Evolutionary conservation across 2,329 filamentous ascomycete species (phyloP), one percentile per base, ranked within the genome.

Genomic region (Cladobotryum mycophilum): DNA sequence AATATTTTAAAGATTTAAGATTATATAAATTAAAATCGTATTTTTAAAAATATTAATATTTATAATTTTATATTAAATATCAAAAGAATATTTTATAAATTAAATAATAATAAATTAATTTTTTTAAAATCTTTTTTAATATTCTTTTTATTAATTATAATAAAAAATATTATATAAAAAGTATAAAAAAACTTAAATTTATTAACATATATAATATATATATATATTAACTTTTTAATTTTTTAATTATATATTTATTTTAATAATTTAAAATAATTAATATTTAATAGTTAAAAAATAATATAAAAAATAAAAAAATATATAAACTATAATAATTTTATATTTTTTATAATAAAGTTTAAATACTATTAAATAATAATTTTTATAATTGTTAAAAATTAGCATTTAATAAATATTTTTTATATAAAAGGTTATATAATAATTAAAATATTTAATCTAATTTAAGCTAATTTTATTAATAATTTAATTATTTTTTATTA

Each of bases 1-100:
- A 25, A 30, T 47, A 38, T 41, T 45, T 43, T 48, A 43, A 20
- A 46, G 14, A 15, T 41, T 49, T 47, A 18, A 22, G n/a, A 41
- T 14, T 41, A 41, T 22, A 18, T 12, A 7, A 18, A 38, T 12
- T 48, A 41, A 48, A 30, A 20, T 48, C 5, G 22, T 18, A 41
- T 18, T 9, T 38, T 48, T 30, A 20, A 20, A 20, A 20, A 5
- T 41, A 41, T 48, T 18, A 48, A 38, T 13, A 11, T 30, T 22
- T 48, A 41, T 30, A 18, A 41, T 41, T 5, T 48, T 14, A 22
- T 48, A 13, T 25, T 30, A 44, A 6, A 5, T 44, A 44, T 44
- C 30, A 6, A 44, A 44, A 13, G 5, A 3, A 22, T 44, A 13
- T 44, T 22, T 41, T 33, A 18, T 41, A 36, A 46, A n/a, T 34